Evolutionary conservation across 768 basidiomycete species (phyloP).

Genomic region (Mycena metata): DNA sequence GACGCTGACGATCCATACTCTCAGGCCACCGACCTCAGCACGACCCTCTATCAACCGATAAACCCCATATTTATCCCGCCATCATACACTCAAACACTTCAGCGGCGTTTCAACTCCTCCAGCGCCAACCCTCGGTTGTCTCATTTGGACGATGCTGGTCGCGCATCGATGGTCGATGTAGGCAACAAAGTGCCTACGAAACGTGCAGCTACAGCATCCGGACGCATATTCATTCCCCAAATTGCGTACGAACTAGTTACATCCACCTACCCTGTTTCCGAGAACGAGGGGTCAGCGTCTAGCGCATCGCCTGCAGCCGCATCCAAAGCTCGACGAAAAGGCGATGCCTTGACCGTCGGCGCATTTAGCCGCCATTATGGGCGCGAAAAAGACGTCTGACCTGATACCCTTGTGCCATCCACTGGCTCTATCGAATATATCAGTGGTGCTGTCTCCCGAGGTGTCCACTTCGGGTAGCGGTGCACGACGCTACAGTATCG

Average conservation of each 20-base stretch:
- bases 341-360: constrained; percentile 81
- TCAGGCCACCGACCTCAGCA: not conserved
- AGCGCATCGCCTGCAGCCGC: constrained; percentile 50
- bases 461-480: constrained; percentile 32
- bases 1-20: constrained; percentile 3
- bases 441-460: constrained; percentile 72
- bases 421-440: constrained; percentile 77
- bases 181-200: constrained; percentile 70
- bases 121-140: constrained; percentile 58
- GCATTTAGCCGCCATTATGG: constrained; percentile 91
- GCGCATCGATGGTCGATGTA: constrained; percentile 89
- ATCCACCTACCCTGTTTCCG: constrained; percentile 49
- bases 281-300: constrained; percentile 20
- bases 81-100: not conserved
- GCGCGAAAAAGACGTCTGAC: constrained; percentile 83
- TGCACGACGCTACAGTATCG: constrained; percentile 60
- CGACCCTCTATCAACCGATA: constrained; percentile 1
- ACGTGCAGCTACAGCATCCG: constrained; percentile 81
- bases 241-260: constrained; percentile 77
- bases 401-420: constrained; percentile 93
- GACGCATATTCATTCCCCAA: constrained; percentile 76
- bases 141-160: constrained; percentile 80
- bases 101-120: constrained; percentile 37
- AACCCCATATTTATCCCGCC: constrained; percentile 13
- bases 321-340: constrained; percentile 72